Evolutionary conservation across 2,329 filamentous ascomycete species (phyloP), one percentile per base, ranked within the genome.

Genomic region (Ilyonectria destructans): DNA sequence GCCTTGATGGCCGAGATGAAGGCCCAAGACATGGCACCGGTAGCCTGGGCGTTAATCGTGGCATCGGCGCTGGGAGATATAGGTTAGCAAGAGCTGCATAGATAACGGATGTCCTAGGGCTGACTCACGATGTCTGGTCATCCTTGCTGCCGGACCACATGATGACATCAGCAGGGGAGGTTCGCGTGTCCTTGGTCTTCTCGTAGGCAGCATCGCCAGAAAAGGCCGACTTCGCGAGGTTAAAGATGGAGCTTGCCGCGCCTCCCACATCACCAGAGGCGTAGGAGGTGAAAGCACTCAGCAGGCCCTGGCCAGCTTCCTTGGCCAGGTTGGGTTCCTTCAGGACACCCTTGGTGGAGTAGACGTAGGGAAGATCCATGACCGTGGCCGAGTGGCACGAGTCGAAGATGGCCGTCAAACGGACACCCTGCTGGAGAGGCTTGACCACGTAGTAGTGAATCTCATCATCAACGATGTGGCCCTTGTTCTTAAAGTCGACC

Each of bases 101-200:
- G 59, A 40, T 55, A 21, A 6, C 3, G 59, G 64, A 23, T 57
- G 60, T 78, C 4, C 13, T 7, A 7, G 2, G 6, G 8, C 6
- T 0, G 4, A 80, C 82, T 76, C 69, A 85, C 91, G 93, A 95
- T 74, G 96, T 99, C 83, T 98, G 96, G 69, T 92, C 90, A 79
- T 99, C 96, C 83, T 97, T 98, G 84, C 94, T 97, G 65, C 96
- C 96, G 69, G 94, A 97, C 93, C 95, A 97, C 93, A 98, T 97
- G 79, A 99, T 90, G 35, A 99, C 96, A 82, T 99, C 96, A 46
- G 96, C 96, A 1, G 95, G 92, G 62, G 93, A 96, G 17, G 96
- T 98, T 85, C 97, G 97, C 48, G 96, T 98, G 73, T 92, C 89
- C 79, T 94, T 87, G 70, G 95, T 93, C 80, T 90, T 91, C 82